Base-by-base conservation (phyloP, 2,329 filamentous ascomycete genomes). In the Xylaria hypoxylon region DNA sequence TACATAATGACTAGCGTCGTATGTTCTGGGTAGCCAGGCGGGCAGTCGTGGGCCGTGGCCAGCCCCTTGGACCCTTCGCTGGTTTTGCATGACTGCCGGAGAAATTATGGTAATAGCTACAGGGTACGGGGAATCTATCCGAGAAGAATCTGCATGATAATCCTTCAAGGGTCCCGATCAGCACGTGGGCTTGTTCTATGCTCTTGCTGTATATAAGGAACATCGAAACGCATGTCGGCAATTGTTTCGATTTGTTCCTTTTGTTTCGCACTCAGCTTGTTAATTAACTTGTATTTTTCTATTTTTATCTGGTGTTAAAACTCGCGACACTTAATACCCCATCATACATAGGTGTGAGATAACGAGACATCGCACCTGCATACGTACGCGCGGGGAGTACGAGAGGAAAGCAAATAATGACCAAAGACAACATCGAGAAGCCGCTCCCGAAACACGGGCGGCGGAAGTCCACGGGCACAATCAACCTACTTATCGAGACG, bases 401-500 rank as follows among this genome's bases (percentile, higher is more conserved):
- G n/a, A 31, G 6, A 10, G 40, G 31, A 28, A 33, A n/a, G 22
- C 11, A 35, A 15, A 26, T 31, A 8, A 61, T 65, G 62, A n/a
- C 62, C 1, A 40, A 51, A 50, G 47, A 60, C 10, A 50, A 58
- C 2, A 24, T 31, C 2, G 56, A 63, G 45, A 7, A 57, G 17
- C 35, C 33, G 3, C 42, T 8, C 2, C 26, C 15, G 6, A 40
- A n/a, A n/a, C 62, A 60, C 53, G n/a, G 10, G 3, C 55, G 68
- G 35, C 44, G 40, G 22, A 67, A 64, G 55, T 69, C 82, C 15
- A 80, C 81, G 0, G 80, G 79, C 61, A 84, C 82, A 19, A 79
- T 82, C 70, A 77, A 78, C 68, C 73, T 81, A 35, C 79, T 83
- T 47, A 75, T 77, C 51, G 78, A 76, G 59, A 79, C 76, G 62